Conservation (phyloP, 2,329 filamentous ascomycete species). For the Colletotrichum coccodes region DNA sequence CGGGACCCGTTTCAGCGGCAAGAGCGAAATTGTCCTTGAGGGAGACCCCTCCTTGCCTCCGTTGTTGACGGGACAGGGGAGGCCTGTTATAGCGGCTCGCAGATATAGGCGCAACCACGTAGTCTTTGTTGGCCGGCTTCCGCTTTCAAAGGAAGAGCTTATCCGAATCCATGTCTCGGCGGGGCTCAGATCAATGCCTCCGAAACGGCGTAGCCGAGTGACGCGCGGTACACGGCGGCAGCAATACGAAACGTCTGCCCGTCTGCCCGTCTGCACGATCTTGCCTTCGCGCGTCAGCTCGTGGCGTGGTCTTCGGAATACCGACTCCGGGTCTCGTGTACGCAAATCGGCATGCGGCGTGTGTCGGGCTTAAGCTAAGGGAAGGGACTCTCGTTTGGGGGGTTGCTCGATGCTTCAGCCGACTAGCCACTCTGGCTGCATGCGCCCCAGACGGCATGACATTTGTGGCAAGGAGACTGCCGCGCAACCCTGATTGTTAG, state of each 20-base stretch:
- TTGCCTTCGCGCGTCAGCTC: neutral
- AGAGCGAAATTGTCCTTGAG: neutral
- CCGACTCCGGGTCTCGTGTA: neutral
- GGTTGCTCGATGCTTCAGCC: neutral
- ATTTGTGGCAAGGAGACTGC: neutral
- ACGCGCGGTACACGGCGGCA: conserved; percentile 6
- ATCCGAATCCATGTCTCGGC: conserved; percentile 1
- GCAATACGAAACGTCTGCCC: conserved; percentile 15
- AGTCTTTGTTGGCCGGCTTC: conserved; percentile 1
- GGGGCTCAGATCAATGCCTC: conserved; percentile 4
- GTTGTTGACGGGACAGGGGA: conserved; percentile 5
- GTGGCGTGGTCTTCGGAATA: neutral
- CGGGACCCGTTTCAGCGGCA: conserved; percentile 25
- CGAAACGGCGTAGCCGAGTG: conserved; percentile 11
- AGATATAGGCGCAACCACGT: neutral
- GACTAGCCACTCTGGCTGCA: neutral
- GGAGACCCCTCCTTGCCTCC: conserved; percentile 3
- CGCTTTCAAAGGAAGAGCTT: neutral
- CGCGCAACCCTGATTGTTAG: neutral
- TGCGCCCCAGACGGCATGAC: neutral
- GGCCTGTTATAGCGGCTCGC: conserved; percentile 11
- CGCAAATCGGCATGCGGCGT: neutral
- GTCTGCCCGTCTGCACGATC: conserved; percentile 10
- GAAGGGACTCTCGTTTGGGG: neutral
- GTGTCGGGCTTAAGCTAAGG: neutral